phyloP scores from a whole-genome alignment of 257 asterid species.

The Leptodermis oblonga region DNA sequence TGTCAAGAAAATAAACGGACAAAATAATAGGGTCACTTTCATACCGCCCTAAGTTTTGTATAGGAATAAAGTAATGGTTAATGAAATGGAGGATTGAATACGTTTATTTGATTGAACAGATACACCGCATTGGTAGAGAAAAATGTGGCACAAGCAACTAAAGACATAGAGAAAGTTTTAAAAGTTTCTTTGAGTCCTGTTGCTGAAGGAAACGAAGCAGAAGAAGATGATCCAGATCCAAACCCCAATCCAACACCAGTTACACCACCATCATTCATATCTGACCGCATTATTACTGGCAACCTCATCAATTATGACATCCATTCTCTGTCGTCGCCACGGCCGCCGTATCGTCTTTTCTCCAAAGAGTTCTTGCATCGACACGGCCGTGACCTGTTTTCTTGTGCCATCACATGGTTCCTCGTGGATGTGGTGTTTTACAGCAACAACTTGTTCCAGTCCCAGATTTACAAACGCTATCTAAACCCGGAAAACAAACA shows the following conservation, averaged over 20 bases:
- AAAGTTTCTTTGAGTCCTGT: slow-evolving; percentile 30
- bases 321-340: background rate
- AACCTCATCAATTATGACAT: background rate
- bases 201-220: slow-evolving; percentile 27
- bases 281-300: background rate
- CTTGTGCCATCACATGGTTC: slow-evolving; percentile 46
- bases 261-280: background rate
- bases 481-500: background rate
- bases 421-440: slow-evolving; percentile 50
- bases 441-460: slow-evolving; percentile 48
- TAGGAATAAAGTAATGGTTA: too few species aligned
- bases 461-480: slow-evolving; percentile 26
- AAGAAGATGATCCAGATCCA: too few species aligned
- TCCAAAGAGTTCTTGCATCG: slow-evolving; percentile 38
- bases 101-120: slow-evolving; percentile 15
- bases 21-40: too few species aligned
- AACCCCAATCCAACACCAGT: too few species aligned
- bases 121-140: slow-evolving; percentile 54
- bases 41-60: too few species aligned
- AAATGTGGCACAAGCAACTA: slow-evolving; percentile 42
- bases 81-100: too few species aligned
- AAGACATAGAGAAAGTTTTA: slow-evolving; percentile 44
- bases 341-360: slow-evolving; percentile 30
- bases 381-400: slow-evolving; percentile 52
- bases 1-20: too few species aligned